phyloP scores from a whole-genome alignment of 345 rosid species.

The Melastoma malabathricum region DNA sequence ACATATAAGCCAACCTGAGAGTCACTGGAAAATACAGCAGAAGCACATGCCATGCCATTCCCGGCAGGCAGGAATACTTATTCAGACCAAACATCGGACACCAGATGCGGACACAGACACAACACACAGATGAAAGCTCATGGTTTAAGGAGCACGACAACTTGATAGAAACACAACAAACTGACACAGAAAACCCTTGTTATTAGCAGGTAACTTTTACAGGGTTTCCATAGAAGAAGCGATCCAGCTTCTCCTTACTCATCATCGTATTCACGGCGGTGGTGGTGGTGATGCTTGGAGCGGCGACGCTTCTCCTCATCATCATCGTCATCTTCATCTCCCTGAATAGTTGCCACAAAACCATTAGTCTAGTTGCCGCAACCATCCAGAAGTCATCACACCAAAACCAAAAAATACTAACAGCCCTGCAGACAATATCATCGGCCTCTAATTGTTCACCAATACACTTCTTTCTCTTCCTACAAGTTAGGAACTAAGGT shows the following conservation, averaged over 20 bases:
- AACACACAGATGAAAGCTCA: no score
- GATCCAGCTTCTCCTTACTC: constrained; percentile 20
- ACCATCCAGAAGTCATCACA: no score
- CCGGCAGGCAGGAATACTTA: no score
- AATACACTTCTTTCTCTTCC: no score
- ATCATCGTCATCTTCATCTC: constrained; percentile 35
- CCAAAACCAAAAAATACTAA: background rate
- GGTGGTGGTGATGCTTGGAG: constrained; percentile 43
- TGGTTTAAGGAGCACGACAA: no score
- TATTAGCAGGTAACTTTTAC: constrained; percentile 29
- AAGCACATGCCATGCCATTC: no score
- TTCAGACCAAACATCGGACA: no score
- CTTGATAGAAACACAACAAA: background rate
- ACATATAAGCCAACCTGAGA: no score
- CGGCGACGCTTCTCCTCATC: constrained; percentile 34
- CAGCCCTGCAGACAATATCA: background rate
- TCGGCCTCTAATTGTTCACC: no score
- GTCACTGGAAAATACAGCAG: no score
- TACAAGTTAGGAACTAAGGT: no score
- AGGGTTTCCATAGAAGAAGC: constrained; percentile 14
- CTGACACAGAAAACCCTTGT: constrained; percentile 7
- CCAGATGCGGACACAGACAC: no score
- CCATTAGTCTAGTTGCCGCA: background rate
- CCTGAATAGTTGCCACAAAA: constrained; percentile 23
- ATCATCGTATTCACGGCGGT: constrained; percentile 42